phyloP scores from a whole-genome alignment of 352 stramenopile species.

The Phytophthora cactorum region DNA sequence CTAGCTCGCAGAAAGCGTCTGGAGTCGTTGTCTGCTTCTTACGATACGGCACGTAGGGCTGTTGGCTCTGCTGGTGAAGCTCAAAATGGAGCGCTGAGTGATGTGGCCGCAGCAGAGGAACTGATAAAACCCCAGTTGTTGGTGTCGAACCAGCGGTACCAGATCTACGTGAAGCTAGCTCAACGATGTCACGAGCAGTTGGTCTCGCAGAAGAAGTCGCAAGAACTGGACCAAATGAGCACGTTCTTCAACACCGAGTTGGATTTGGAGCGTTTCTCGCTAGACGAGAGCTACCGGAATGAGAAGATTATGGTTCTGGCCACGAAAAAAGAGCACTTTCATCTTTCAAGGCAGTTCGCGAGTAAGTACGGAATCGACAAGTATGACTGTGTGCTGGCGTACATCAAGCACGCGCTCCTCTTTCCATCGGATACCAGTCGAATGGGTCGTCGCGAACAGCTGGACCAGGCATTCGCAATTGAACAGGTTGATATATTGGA shows the following conservation, averaged over 20 bases:
- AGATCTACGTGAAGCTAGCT: constrained; percentile 45
- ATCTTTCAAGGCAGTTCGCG: constrained; percentile 59
- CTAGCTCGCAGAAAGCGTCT: constrained; percentile 29
- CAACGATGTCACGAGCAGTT: constrained; percentile 54
- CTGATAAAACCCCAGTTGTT: constrained; percentile 2
- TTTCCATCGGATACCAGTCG: constrained; percentile 8
- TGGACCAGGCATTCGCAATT: constrained; percentile 70
- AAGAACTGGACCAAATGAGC: constrained; percentile 72
- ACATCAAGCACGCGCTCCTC: constrained; percentile 60
- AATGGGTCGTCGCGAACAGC: constrained; percentile 56
- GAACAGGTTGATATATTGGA: constrained; percentile 65
- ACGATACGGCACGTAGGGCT: constrained; percentile 24
- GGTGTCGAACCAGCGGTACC: constrained; percentile 17
- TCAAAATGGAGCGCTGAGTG: constrained; percentile 5
- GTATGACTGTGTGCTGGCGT: constrained; percentile 66
- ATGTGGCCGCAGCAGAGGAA: constrained; percentile 3
- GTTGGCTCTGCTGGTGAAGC: neutral
- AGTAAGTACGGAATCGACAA: constrained; percentile 73
- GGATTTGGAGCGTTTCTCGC: constrained; percentile 60
- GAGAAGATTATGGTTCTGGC: constrained; percentile 58
- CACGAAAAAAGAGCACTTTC: constrained; percentile 55
- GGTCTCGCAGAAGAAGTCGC: constrained; percentile 54
- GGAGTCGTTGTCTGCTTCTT: constrained; percentile 31
- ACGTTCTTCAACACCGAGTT: constrained; percentile 66
- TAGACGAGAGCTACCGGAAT: constrained; percentile 56